A percentile compares a stretch with the other conserved stretches of the same genome.
These are phyloP conservation scores for Zopfia rhizophila DNA, from an alignment of 2,329 filamentous ascomycete species.

Conservation along the genomic window DNA sequence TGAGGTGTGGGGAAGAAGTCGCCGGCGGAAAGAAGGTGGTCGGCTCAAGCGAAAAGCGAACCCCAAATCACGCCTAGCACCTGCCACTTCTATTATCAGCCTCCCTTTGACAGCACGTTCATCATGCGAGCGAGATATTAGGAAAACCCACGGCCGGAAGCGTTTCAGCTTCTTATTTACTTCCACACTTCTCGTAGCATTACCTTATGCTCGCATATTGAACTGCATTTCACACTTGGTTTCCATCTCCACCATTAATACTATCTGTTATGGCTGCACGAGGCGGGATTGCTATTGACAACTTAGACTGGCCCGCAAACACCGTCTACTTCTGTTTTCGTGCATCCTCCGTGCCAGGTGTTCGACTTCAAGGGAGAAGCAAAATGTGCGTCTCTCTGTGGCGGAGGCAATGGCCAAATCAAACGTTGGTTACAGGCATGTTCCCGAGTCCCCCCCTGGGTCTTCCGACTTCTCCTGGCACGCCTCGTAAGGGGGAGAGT, in stretches of 20 bases:
- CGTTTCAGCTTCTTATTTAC: constrained; percentile 11
- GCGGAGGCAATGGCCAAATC: neutral
- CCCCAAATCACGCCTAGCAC: constrained; percentile 15
- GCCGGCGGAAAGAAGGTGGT: constrained; percentile 2
- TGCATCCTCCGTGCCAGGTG: too few relatives aligned
- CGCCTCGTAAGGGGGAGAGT: constrained; percentile 7
- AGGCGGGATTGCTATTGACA: constrained; percentile 16
- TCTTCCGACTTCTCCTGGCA: too few relatives aligned
- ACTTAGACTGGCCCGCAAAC: constrained; percentile 4
- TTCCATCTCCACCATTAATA: constrained; percentile 14
- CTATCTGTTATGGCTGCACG: constrained; percentile 20
- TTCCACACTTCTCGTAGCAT: neutral
- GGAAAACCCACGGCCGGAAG: constrained; percentile 7
- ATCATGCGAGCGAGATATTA: too few relatives aligned
- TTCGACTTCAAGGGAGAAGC: too few relatives aligned
- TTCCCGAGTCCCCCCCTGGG: too few relatives aligned
- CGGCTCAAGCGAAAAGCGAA: too few relatives aligned
- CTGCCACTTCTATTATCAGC: constrained; percentile 18
- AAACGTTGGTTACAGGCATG: constrained; percentile 4
- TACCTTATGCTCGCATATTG: neutral
- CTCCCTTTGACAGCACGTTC: constrained; percentile 1
- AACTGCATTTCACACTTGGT: neutral
- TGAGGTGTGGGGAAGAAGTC: constrained; percentile 14
- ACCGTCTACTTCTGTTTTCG: constrained; percentile 3
- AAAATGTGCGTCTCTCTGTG: constrained; percentile 1